Percentiles rank a stretch among this genome's conserved stretches.
Conservation (phyloP, 306 rosid species). For the barrel medic (Medicago truncatula) region DNA sequence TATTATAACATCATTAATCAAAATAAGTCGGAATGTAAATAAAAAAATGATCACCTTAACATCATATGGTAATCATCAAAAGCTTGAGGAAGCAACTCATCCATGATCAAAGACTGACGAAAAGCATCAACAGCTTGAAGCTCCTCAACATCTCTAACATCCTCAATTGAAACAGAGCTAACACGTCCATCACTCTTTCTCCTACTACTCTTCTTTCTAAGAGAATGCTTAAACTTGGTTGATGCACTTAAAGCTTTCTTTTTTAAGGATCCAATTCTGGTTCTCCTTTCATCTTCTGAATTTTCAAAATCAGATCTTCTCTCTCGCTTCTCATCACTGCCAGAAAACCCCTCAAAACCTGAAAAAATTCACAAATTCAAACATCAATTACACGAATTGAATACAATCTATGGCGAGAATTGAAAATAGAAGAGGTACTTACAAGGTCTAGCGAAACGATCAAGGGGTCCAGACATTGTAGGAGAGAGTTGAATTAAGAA, state of each 20-base stretch:
- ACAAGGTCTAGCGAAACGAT: constrained; percentile 87
- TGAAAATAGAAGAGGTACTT: constrained; percentile 30
- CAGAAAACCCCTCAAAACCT: constrained; percentile 97
- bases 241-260: constrained; percentile 96
- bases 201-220: constrained; percentile 84
- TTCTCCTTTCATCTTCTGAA: constrained; percentile 96
- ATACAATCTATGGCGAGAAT: too few species aligned
- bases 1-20: neutral
- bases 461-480: constrained; percentile 81
- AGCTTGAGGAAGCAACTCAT: constrained; percentile 76
- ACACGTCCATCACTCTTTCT: constrained; percentile 95
- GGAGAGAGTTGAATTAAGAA: neutral
- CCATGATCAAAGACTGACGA: constrained; percentile 80
- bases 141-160: constrained; percentile 89
- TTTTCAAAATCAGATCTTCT: constrained; percentile 93
- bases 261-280: constrained; percentile 87
- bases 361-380: neutral
- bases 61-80: constrained; percentile 93
- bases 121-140: constrained; percentile 82
- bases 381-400: neutral
- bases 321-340: constrained; percentile 90
- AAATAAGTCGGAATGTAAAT: neutral
- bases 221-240: constrained; percentile 84
- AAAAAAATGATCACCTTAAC: constrained; percentile 51
- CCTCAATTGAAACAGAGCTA: constrained; percentile 96